Evolutionary conservation across 495 filamentous ascomycete species (phyloP).

Genomic region (Saxophila tyrrhenica): DNA sequence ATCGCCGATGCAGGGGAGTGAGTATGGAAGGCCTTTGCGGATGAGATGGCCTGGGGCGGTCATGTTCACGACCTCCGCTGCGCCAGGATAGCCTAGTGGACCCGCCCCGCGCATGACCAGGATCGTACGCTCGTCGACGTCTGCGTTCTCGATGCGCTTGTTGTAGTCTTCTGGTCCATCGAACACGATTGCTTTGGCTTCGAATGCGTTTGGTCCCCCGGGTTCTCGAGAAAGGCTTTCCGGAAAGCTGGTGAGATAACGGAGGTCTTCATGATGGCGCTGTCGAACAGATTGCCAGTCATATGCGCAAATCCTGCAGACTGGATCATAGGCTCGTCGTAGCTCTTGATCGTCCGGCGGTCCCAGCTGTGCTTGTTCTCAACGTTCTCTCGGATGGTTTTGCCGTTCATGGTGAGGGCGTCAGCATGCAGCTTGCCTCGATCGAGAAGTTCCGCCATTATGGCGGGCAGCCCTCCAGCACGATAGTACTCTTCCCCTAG

Average conservation of each 20-base stretch:
- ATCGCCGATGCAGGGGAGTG: slow-evolving; percentile 41
- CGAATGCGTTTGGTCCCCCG: slow-evolving; percentile 42
- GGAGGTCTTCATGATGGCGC: slow-evolving; percentile 48
- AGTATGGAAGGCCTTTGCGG: slow-evolving; percentile 36
- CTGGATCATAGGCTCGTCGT: slow-evolving; percentile 35
- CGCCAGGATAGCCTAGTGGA: slow-evolving; percentile 43
- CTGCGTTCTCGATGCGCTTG: slow-evolving; percentile 35
- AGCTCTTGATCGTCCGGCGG: slow-evolving; percentile 33
- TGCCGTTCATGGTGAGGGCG: slow-evolving; percentile 28
- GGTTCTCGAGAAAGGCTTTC: slow-evolving; percentile 37
- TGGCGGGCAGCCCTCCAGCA: slow-evolving; percentile 43
- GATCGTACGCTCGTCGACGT: slow-evolving; percentile 40
- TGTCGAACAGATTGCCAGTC: slow-evolving; percentile 41
- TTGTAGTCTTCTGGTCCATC: slow-evolving; percentile 46
- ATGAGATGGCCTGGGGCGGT: slow-evolving; percentile 39
- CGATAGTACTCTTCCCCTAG: slow-evolving; percentile 44
- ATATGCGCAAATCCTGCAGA: slow-evolving; percentile 43
- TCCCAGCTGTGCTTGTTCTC: slow-evolving; percentile 15
- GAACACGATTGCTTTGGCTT: slow-evolving; percentile 40
- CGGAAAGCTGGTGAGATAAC: slow-evolving; percentile 42
- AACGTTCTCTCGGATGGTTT: slow-evolving; percentile 14
- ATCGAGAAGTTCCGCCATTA: slow-evolving; percentile 43
- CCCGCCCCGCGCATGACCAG: slow-evolving; percentile 45
- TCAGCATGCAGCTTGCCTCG: slow-evolving; percentile 34
- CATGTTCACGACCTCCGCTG: slow-evolving; percentile 49